A percentile compares a stretch with the other conserved stretches of the same genome.
Conservation (phyloP, 768 basidiomycete genomes). For the Leccinellum rugosiceps region DNA sequence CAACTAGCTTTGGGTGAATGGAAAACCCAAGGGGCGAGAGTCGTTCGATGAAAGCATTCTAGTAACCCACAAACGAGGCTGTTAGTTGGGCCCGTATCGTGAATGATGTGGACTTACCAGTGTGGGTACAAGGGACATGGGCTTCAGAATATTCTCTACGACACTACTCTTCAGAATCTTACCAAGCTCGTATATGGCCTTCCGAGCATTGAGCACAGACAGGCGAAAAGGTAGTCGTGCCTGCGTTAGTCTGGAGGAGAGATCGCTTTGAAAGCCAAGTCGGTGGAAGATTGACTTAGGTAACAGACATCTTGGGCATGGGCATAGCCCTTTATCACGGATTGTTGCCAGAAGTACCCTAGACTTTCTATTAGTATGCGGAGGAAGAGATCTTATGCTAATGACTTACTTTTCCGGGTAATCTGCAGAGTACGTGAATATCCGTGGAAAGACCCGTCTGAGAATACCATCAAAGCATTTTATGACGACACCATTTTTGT, state of each 20-base stretch:
- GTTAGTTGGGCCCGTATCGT: background rate
- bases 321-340: constrained; percentile 24
- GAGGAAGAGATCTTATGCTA: background rate
- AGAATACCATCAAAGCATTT: background rate
- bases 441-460: background rate
- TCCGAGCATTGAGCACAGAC: background rate
- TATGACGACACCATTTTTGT: background rate
- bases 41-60: background rate
- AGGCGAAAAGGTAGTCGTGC: background rate
- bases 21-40: background rate
- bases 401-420: background rate
- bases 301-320: constrained; percentile 28
- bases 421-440: background rate
- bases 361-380: background rate
- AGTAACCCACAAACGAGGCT: background rate
- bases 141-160: background rate
- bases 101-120: background rate
- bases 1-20: background rate
- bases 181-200: constrained; percentile 7
- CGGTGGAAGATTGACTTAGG: constrained; percentile 10
- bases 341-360: constrained; percentile 28
- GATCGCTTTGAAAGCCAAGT: constrained; percentile 1
- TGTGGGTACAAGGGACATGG: constrained; percentile 8
- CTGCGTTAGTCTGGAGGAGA: background rate
- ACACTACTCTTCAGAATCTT: background rate